These are phyloP conservation scores for Adansonia rubrostipa DNA, from an alignment of 441 rosid species.

Conservation along the genomic window DNA sequence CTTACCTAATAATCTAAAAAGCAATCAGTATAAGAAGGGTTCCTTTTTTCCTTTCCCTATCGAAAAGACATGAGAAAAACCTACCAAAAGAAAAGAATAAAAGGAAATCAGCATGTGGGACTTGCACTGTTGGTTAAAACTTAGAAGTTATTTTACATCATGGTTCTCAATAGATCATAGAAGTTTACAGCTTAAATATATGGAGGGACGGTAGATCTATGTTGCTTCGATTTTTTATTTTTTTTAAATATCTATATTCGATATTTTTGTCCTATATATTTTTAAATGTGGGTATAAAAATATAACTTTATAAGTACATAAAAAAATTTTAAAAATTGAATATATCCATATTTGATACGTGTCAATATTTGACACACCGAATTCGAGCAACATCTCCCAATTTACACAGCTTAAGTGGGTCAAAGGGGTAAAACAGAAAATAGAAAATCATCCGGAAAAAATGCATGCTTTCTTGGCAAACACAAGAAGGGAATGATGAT, in stretches of 20 bases:
- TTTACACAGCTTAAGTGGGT: background rate
- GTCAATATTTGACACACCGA: too few relatives aligned
- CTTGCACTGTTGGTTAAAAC: background rate
- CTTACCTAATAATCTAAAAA: slow-evolving; percentile 6
- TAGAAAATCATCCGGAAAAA: slow-evolving; percentile 1
- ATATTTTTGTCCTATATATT: too few relatives aligned
- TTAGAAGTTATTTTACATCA: background rate
- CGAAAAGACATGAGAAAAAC: slow-evolving; percentile 12
- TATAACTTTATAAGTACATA: too few relatives aligned
- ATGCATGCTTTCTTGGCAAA: slow-evolving; percentile 33
- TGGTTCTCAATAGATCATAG: background rate
- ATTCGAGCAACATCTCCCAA: background rate
- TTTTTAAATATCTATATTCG: too few relatives aligned
- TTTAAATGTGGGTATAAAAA: too few relatives aligned
- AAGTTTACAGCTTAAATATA: background rate
- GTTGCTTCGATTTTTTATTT: too few relatives aligned
- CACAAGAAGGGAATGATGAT: slow-evolving; percentile 31
- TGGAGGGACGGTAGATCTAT: background rate
- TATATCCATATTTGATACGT: too few relatives aligned
- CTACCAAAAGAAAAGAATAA: background rate
- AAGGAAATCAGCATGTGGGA: background rate
- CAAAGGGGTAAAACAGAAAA: slow-evolving; percentile 16
- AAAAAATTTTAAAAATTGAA: too few relatives aligned
- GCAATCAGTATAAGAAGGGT: background rate
- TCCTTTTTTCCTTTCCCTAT: background rate